Evolutionary conservation across 495 filamentous ascomycete species (phyloP).

Genomic region (Neurospora hispaniola): DNA sequence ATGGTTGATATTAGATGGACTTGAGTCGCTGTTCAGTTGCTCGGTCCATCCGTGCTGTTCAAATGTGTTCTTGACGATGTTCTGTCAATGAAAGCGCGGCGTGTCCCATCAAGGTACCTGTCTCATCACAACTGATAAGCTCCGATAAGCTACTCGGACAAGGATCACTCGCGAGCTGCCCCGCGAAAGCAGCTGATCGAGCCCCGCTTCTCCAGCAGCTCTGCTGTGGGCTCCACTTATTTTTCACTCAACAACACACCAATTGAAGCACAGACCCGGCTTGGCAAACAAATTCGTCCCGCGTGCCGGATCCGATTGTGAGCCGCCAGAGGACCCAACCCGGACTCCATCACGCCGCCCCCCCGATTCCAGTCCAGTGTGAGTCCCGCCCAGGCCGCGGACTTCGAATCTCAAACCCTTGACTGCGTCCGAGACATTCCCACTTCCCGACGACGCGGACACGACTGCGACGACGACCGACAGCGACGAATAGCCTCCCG

Average conservation of each 20-base stretch:
- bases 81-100: not conserved
- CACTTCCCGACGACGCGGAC: not conserved
- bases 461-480: not conserved
- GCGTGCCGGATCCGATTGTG: not conserved
- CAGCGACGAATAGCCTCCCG: not conserved
- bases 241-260: not conserved
- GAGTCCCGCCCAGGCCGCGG: not conserved
- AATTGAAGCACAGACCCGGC: not conserved
- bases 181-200: not conserved
- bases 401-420: not conserved
- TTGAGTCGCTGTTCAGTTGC: not conserved
- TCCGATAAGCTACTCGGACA: not conserved
- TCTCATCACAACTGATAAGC: not conserved
- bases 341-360: not conserved
- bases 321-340: not conserved
- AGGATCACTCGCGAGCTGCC: not conserved
- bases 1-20: slow-evolving; percentile 27
- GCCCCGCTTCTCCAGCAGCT: not conserved
- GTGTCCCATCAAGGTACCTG: not conserved
- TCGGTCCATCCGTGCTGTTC: not conserved
- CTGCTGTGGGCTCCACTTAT: not conserved
- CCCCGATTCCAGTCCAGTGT: not conserved
- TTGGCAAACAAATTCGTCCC: not conserved
- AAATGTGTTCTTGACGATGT: not conserved
- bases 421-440: not conserved